phyloP scores from a whole-genome alignment of 768 basidiomycete species.

The Leucocoprinus sp. region DNA sequence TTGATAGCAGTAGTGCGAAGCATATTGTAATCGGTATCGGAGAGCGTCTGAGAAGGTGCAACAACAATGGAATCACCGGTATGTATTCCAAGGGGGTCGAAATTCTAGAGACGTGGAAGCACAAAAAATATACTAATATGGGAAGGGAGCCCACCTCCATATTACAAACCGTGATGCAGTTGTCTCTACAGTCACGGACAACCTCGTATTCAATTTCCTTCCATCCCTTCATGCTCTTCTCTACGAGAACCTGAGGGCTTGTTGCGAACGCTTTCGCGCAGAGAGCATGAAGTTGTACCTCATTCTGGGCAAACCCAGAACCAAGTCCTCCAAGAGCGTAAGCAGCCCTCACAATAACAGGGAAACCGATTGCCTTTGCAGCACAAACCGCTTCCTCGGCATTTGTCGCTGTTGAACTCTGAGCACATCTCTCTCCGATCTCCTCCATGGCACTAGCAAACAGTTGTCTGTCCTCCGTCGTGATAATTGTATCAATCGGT shows the following conservation, averaged over 20 bases:
- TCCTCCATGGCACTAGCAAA: conserved; percentile 92
- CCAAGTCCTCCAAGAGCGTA: conserved; percentile 95
- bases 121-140: not conserved
- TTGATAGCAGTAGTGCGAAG: conserved; percentile 96
- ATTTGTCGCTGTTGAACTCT: conserved; percentile 83
- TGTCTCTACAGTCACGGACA: conserved; percentile 93
- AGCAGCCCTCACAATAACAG: conserved; percentile 94
- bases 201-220: conserved; percentile 99
- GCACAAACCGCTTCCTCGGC: conserved; percentile 77
- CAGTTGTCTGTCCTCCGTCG: conserved; percentile 91
- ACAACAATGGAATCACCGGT: conserved; percentile 98
- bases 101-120: conserved; percentile 59
- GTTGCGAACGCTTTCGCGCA: conserved; percentile 96
- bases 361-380: conserved; percentile 81
- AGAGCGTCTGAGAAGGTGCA: conserved; percentile 95
- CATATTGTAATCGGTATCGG: conserved; percentile 99
- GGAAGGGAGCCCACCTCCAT: conserved; percentile 78
- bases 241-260: conserved; percentile 96
- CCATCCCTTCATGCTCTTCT: conserved; percentile 99
- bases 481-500: conserved; percentile 94
- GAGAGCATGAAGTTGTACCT: conserved; percentile 78
- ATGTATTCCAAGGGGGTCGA: conserved; percentile 96
- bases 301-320: conserved; percentile 93
- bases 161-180: conserved; percentile 99
- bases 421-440: conserved; percentile 93